Evolutionary conservation across 1,284 basidiomycete species (phyloP).

Genomic region (Chondrostereum purpureum): DNA sequence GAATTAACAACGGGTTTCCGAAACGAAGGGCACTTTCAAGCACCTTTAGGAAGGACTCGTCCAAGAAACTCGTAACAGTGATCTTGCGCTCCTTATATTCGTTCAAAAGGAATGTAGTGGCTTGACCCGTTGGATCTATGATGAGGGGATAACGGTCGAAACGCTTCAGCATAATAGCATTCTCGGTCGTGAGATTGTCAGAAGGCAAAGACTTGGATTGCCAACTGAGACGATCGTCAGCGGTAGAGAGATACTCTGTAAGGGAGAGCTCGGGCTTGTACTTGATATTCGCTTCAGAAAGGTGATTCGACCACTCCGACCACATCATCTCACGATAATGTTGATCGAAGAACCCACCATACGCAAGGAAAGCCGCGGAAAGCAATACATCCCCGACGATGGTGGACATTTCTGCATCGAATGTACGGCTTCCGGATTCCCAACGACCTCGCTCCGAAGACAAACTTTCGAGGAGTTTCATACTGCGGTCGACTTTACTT

Average conservation of each 20-base stretch:
- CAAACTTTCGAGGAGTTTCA: conserved; percentile 91
- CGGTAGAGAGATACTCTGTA: conserved; percentile 94
- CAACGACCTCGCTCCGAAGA: conserved; percentile 94
- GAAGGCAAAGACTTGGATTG: conserved; percentile 92
- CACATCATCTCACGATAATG: conserved; percentile 97
- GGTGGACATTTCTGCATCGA: conserved; percentile 98
- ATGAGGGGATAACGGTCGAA: conserved; percentile 98
- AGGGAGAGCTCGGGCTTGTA: conserved; percentile 92
- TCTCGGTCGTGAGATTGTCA: conserved; percentile 95
- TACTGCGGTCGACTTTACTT: conserved; percentile 93
- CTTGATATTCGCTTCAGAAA: conserved; percentile 85
- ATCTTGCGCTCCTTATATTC: conserved; percentile 97
- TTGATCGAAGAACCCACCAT: conserved; percentile 98
- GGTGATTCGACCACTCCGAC: conserved; percentile 89
- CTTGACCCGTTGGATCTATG: conserved; percentile 99
- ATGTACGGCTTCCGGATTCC: conserved; percentile 93
- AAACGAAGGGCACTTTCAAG: conserved; percentile 98
- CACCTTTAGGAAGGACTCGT: conserved; percentile 98
- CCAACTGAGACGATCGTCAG: conserved; percentile 95
- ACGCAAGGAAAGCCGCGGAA: conserved; percentile 95
- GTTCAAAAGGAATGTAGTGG: conserved; percentile 89
- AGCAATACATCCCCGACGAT: conserved; percentile 96
- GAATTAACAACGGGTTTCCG: conserved; percentile 94
- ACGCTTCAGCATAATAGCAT: conserved; percentile 98
- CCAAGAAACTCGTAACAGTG: conserved; percentile 96